These are phyloP conservation scores for Ramaria sp. DNA, from an alignment of 768 basidiomycete genomes.

Conservation along the genomic window DNA sequence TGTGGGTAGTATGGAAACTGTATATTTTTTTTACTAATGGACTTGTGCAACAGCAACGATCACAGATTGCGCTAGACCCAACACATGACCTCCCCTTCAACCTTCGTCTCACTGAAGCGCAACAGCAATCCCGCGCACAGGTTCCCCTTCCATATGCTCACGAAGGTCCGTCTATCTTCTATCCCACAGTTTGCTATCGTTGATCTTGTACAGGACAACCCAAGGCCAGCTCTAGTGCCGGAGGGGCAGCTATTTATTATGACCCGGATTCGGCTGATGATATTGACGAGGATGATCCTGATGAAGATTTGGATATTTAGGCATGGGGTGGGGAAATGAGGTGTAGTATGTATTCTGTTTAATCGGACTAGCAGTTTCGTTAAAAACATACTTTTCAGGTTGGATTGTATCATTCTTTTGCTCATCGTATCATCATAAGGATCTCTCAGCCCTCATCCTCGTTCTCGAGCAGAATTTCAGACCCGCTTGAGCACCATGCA, in stretches of 20 bases:
- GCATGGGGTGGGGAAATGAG: neutral
- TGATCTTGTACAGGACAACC: neutral
- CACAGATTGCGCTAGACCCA: conserved; percentile 29
- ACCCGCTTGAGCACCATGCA: too few species aligned
- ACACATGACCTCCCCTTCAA: conserved; percentile 78
- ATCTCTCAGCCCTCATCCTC: too few species aligned
- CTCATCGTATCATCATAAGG: too few species aligned
- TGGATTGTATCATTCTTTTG: too few species aligned
- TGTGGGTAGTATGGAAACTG: too few species aligned
- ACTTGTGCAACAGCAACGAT: neutral
- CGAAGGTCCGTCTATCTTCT: conserved; percentile 41
- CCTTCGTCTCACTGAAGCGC: conserved; percentile 69
- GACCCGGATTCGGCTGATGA: conserved; percentile 93
- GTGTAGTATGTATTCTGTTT: too few species aligned
- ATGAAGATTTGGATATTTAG: conserved; percentile 85
- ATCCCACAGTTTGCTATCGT: neutral
- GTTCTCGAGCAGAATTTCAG: too few species aligned
- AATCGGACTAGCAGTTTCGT: too few species aligned
- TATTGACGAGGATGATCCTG: conserved; percentile 91
- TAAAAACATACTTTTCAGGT: too few species aligned
- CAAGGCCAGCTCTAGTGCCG: neutral
- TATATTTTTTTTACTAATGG: too few species aligned
- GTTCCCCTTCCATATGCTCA: conserved; percentile 90
- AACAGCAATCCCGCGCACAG: conserved; percentile 65
- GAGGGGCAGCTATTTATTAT: conserved; percentile 55